Evolutionary conservation across 2,329 filamentous ascomycete species (phyloP), one percentile per base, ranked within the genome.

Genomic region (Talaromyces sp.): DNA sequence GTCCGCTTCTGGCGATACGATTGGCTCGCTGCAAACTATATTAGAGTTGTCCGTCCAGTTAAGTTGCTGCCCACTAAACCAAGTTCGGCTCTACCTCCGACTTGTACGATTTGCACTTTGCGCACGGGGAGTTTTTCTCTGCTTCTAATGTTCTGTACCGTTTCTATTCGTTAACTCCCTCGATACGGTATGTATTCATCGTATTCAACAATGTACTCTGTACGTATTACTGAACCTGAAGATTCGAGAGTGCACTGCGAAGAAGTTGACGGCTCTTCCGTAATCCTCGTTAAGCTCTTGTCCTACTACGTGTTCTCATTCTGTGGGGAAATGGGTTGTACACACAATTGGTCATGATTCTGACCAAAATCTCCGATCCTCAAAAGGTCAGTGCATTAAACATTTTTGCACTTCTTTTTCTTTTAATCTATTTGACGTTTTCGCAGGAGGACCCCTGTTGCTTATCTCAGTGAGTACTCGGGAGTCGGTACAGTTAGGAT

Each of bases 281-380:
- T 56, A 37, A 22, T 39, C 31, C 52, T 56, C 52, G 33, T 37
- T 39, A 37, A 37, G 52, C n/a, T 56, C 50, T 24, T 24, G 31
- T n/a, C 19, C 11, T 6, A n/a, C 37, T 6, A 27, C 37, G n/a
- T 16, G 8, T 16, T 3, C 9, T 14, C 8, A 16, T n/a, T 37
- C 9, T 56, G 33, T 56, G 52, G 52, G 52, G 52, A 24, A 35
- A 56, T 56, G 2, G 31, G 49, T 33, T 33, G 49, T 52, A 52
- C 49, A 33, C 27, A 31, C 7, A 31, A 31, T 7, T 31, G 27
- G 27, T 31, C 27, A 7, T 31, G 27, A 31, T 27, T 27, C 56
- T 59, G 56, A 45, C 35, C 19, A 59, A 58, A 59, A 31, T 45
- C 37, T 59, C 56, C 56, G 37, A 59, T 59, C 39, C 19, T 22